Conservation (phyloP, 805 yeast species). For the Kuraishia molischiana region DNA sequence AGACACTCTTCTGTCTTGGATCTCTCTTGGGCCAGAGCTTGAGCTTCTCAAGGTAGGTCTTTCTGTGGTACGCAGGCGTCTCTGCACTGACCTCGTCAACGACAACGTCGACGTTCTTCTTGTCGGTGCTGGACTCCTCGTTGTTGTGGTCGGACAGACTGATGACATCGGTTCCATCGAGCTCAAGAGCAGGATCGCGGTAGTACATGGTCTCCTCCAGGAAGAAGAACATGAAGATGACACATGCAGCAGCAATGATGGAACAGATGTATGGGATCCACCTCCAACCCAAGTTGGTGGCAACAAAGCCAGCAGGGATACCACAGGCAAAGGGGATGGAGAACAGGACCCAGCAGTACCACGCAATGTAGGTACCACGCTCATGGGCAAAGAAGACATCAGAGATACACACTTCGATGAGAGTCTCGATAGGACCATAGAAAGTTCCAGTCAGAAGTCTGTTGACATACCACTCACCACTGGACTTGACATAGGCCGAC, state of each 20-base stretch:
- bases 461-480: slow-evolving; percentile 7
- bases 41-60: slow-evolving; percentile 17
- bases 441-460: slow-evolving; percentile 1
- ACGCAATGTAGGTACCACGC: slow-evolving; percentile 19
- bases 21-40: slow-evolving; percentile 21
- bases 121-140: neutral
- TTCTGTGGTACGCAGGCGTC: slow-evolving; percentile 10
- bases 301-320: slow-evolving; percentile 39
- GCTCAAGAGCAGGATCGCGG: slow-evolving; percentile 12
- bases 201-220: slow-evolving; percentile 41
- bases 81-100: slow-evolving; percentile 9
- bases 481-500: slow-evolving; percentile 11
- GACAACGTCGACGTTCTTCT: slow-evolving; percentile 10
- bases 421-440: slow-evolving; percentile 18
- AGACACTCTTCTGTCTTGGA: slow-evolving; percentile 15
- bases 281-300: slow-evolving; percentile 30
- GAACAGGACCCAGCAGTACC: slow-evolving; percentile 35
- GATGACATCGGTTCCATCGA: slow-evolving; percentile 9
- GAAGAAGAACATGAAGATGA: slow-evolving; percentile 23
- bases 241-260: slow-evolving; percentile 26
- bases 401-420: slow-evolving; percentile 28
- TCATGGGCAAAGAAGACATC: slow-evolving; percentile 32
- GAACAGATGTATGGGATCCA: slow-evolving; percentile 39
- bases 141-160: slow-evolving; percentile 1
- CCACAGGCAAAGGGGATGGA: slow-evolving; percentile 37